phyloP scores from a whole-genome alignment of 257 asterid species.

The Verbascum thapsus region DNA sequence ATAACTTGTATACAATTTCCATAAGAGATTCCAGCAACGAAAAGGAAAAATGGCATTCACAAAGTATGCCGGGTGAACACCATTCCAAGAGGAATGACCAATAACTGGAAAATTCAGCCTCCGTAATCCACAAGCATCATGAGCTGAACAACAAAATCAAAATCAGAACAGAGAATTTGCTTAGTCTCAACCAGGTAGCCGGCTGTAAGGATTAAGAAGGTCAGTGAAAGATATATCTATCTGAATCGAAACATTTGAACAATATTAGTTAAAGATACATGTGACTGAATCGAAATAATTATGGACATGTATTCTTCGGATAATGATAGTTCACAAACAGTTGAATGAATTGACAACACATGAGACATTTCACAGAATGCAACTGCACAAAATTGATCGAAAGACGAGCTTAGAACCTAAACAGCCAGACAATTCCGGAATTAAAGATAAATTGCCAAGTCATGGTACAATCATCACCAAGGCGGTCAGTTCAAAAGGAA shows the following conservation, averaged over 20 bases:
- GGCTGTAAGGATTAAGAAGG: background rate
- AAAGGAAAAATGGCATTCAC: constrained; percentile 93
- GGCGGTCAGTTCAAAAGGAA: too few species aligned
- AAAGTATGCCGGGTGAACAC: constrained; percentile 78
- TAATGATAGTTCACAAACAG: too few species aligned
- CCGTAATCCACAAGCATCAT: constrained; percentile 87
- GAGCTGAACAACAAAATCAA: constrained; percentile 44
- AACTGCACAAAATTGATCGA: too few species aligned
- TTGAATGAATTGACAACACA: too few species aligned
- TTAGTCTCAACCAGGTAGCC: background rate
- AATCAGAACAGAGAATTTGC: constrained; percentile 21
- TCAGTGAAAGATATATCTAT: background rate
- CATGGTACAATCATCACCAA: too few species aligned
- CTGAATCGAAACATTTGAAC: background rate
- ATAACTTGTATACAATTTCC: constrained; percentile 67
- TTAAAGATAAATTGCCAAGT: too few species aligned
- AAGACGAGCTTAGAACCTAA: too few species aligned
- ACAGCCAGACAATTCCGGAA: too few species aligned
- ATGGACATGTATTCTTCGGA: too few species aligned
- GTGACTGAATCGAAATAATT: too few species aligned
- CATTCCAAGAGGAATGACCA: constrained; percentile 85
- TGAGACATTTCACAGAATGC: too few species aligned
- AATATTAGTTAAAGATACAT: too few species aligned
- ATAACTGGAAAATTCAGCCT: constrained; percentile 68
- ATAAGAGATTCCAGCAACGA: constrained; percentile 74